Conservation (phyloP, 2,329 filamentous ascomycete genomes). For the Fusarium redolens region DNA sequence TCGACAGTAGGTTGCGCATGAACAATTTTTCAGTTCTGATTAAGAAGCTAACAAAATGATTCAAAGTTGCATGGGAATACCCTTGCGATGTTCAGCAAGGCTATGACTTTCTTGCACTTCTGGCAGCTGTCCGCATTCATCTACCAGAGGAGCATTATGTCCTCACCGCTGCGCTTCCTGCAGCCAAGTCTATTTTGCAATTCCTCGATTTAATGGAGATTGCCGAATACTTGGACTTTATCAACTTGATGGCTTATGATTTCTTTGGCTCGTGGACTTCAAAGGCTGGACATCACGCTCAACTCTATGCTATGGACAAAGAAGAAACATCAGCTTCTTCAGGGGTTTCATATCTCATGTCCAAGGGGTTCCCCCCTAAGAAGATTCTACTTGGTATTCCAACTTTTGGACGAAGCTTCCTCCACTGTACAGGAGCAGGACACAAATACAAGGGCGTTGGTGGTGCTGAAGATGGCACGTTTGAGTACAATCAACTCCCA, state of each 20-base stretch:
- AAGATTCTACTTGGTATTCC: slow-evolving; percentile 83
- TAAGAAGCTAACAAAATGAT: slow-evolving; percentile 17
- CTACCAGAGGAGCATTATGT: slow-evolving; percentile 77
- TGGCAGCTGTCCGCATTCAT: slow-evolving; percentile 73
- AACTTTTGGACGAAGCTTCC: slow-evolving; percentile 79
- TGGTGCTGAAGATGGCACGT: slow-evolving; percentile 73
- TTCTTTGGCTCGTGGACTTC: slow-evolving; percentile 78
- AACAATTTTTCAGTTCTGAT: neutral
- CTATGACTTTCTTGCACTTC: slow-evolving; percentile 74
- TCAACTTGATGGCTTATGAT: slow-evolving; percentile 87
- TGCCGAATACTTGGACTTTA: slow-evolving; percentile 74
- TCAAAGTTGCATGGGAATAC: slow-evolving; percentile 82
- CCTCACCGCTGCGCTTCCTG: slow-evolving; percentile 78
- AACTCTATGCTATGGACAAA: slow-evolving; percentile 72
- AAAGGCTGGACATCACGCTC: slow-evolving; percentile 78
- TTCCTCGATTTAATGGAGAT: slow-evolving; percentile 74
- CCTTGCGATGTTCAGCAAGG: slow-evolving; percentile 75
- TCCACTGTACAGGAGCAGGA: slow-evolving; percentile 72
- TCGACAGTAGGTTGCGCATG: slow-evolving; percentile 71
- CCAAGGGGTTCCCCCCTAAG: slow-evolving; percentile 72
- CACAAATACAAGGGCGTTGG: slow-evolving; percentile 67
- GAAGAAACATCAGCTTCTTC: slow-evolving; percentile 74
- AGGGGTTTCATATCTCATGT: slow-evolving; percentile 73
- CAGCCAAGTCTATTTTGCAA: slow-evolving; percentile 72
- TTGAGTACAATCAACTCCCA: slow-evolving; percentile 80